Evolutionary conservation across 768 basidiomycete species (phyloP).

Genomic region (Suillus plorans): DNA sequence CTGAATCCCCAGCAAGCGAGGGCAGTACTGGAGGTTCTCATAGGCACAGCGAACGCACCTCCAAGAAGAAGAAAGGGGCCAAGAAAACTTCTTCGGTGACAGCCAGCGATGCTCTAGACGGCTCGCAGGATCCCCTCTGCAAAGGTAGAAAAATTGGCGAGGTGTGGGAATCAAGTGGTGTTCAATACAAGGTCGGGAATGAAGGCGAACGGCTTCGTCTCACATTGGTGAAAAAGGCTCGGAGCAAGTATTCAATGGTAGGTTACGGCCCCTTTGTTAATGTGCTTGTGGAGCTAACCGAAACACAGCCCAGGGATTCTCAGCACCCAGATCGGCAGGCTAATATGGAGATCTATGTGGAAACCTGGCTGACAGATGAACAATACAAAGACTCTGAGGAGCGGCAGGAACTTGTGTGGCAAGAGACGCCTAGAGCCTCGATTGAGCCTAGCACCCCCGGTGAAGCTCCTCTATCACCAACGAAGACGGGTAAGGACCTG

Average conservation of each 20-base stretch:
- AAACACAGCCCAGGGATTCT: conserved; percentile 67
- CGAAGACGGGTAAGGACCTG: conserved; percentile 59
- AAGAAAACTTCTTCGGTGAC: conserved; percentile 41
- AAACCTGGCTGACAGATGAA: conserved; percentile 76
- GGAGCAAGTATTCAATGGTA: conserved; percentile 74
- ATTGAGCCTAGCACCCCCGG: conserved; percentile 43
- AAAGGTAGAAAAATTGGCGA: conserved; percentile 66
- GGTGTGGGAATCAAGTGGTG: conserved; percentile 72
- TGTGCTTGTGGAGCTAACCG: conserved; percentile 9
- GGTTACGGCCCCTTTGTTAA: conserved; percentile 17
- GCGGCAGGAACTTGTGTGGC: conserved; percentile 64
- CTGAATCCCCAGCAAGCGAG: conserved; percentile 42
- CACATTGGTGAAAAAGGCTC: conserved; percentile 68
- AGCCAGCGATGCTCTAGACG: conserved; percentile 42
- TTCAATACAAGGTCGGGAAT: conserved; percentile 67
- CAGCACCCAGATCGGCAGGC: conserved; percentile 72
- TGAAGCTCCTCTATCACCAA: conserved; percentile 38
- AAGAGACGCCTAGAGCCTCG: conserved; percentile 49
- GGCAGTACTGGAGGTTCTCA: conserved; percentile 17
- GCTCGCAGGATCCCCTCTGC: conserved; percentile 51
- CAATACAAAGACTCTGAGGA: conserved; percentile 67
- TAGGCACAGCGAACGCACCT: conserved; percentile 9
- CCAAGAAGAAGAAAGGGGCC: conserved; percentile 53
- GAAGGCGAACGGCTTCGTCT: conserved; percentile 71
- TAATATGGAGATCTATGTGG: conserved; percentile 72